Base-by-base conservation (phyloP, 345 rosid species). In the Rhodamnia argentea region DNA sequence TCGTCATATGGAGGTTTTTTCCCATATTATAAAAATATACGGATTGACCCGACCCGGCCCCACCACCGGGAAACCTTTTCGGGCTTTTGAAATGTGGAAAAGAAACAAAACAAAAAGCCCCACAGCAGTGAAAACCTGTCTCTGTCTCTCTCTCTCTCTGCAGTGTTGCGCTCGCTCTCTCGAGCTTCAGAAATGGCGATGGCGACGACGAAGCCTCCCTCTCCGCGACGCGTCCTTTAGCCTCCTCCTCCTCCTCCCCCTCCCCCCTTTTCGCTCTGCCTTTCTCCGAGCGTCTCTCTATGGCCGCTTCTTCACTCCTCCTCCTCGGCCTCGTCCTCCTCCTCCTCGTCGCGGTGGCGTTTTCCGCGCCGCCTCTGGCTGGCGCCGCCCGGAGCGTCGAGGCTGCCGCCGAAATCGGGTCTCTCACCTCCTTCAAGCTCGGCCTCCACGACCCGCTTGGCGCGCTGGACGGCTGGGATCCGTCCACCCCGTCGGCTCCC, bases 371-470 rank as follows among this genome's bases (percentile, higher is more conserved):
- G 26, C 85, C 88, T 52, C 87, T 84, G 84, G 15, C 88, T 0
- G 83, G 29, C 85, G 86, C 84, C 83, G 84, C 57, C 84, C 82
- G 88, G 75, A 90, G 87, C 83, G 89, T 91, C 57, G 92, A 88
- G 32, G 86, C 64, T 7, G 81, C 24, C 55, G 89, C 88, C 8
- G 99, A 97, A 92, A 96, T 97, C 50, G 91, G 94, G 57, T 92
- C 99, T 3, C 91, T 97, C 85, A 92, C 90, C 9, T 90, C 95
- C 22, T 96, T 97, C 89, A 95, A 94, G 90, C 93, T 93, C 58
- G 89, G 87, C 86, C 94, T 97, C 56, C 89, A 90, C 13, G 99
- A 97, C 84, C 98, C 99, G 2, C 94, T 93, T 26, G 98, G 93
- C 22, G 95, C 94, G 2, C 85, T 97, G 60, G 85, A 87, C 84